Base-by-base conservation (phyloP, 139 green algal genomes). In the Nannochloris sp. region DNA sequence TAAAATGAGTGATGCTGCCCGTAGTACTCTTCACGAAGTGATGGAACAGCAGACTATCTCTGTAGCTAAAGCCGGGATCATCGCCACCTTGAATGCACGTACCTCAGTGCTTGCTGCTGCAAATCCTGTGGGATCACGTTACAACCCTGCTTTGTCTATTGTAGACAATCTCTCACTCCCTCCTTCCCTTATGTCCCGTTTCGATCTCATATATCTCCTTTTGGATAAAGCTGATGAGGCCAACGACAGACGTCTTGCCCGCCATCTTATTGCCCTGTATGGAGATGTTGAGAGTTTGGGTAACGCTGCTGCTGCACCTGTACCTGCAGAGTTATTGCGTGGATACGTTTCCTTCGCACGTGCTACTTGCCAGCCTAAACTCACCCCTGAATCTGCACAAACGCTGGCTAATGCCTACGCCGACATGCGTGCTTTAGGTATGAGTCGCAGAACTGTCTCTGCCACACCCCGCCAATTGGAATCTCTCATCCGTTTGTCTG, bases 41-140 rank as follows among this genome's bases (percentile, higher is more conserved):
- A 99, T 99, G 93, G 93, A 99, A 84, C 93, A 99, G 84, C 92
- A 99, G 82, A 99, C 93, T 8, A 91, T 98, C 48, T 92, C 79
- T 0, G 83, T 99, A 45, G 94, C 94, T 69, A 99, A 99, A 87
- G 93, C 93, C 0, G 94, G 94, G 35, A 96, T 99, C 75, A 97
- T 98, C 64, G 89, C 85, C 24, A 95, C 89, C 2, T 85, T 99
- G 10, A 98, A 98, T 75, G 94, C 94, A 4, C 85, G 94, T 60
- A 97, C 91, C 31, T 91, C 82, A 33, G 80, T 86, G 54, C 72
- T 93, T 46, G 87, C 87, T 13, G 80, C 56, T 25, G 87, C 87
- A 67, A 95, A 95, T 73, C 88, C 88, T 0, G 69, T 86, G 10
- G 83, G 79, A 37, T 83, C 65, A 9, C 78, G 87, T 54, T 97